Base-by-base conservation (phyloP, 768 basidiomycete species). In the Rhodotorula sphaerocarpa region DNA sequence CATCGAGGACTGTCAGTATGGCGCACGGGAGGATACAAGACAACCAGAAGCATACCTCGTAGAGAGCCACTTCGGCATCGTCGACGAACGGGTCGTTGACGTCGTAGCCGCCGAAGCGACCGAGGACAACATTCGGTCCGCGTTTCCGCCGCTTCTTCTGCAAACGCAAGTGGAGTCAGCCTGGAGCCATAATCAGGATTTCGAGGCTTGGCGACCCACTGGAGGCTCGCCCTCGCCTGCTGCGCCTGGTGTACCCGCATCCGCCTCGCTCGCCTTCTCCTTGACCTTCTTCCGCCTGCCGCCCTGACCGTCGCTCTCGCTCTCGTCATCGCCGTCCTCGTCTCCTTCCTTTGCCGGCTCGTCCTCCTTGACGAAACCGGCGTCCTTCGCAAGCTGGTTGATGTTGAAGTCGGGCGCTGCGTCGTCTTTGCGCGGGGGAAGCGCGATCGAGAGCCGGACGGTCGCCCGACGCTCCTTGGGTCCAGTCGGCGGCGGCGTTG, bases 11-110 rank as follows among this genome's bases (percentile, higher is more conserved):
- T n/a, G n/a, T n/a, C n/a, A n/a, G n/a, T n/a, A n/a, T n/a, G n/a
- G n/a, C n/a, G n/a, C n/a, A n/a, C n/a, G n/a, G n/a, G n/a, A n/a
- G n/a, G n/a, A n/a, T n/a, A n/a, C n/a, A n/a, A n/a, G n/a, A n/a
- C n/a, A n/a, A n/a, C n/a, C n/a, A n/a, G n/a, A n/a, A n/a, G n/a
- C n/a, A n/a, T n/a, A 65, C 67, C 73, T 92, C 84, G 77, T 97
- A 92, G 50, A 92, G 77, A 30, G 83, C 85, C 59, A 93, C 79
- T 73, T 97, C 93, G 3, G 90, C 89, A 76, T 99, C 95, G 79
- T 99, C 95, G 73, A 99, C 95, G 78, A 97, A 97, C 0, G 89
- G 87, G 76, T 99, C 95, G 0, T 80, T 77, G 25, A 85, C 79
- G 77, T 99, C 93, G 79, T 99, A 99, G 71, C 90, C 88, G 73